phyloP scores from a whole-genome alignment of 345 rosid species.

The Melaleuca alternifolia region DNA sequence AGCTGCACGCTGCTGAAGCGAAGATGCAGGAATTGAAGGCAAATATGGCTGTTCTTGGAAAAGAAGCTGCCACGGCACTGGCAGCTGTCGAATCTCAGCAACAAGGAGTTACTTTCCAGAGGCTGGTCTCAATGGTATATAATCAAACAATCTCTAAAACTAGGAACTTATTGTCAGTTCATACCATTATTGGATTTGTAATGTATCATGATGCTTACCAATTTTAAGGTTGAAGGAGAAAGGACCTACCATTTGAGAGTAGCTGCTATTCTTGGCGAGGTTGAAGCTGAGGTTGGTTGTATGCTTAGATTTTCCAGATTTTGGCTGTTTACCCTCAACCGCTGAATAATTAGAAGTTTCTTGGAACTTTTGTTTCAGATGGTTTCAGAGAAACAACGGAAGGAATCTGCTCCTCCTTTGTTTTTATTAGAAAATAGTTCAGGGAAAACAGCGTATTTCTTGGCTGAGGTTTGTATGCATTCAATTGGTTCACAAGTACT shows the following conservation, averaged over 20 bases:
- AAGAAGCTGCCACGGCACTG: constrained; percentile 95
- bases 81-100: constrained; percentile 97
- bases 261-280: constrained; percentile 84
- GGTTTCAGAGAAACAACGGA: constrained; percentile 89
- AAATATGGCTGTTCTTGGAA: constrained; percentile 93
- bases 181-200: background rate
- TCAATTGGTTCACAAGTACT: background rate
- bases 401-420: constrained; percentile 91
- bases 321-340: background rate
- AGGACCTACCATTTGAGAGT: constrained; percentile 74
- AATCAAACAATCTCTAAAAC: background rate
- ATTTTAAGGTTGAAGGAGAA: constrained; percentile 82
- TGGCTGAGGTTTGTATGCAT: constrained; percentile 71
- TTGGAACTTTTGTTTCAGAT: constrained; percentile 33
- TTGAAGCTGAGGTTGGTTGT: constrained; percentile 94
- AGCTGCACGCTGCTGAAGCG: constrained; percentile 77
- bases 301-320: background rate
- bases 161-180: background rate
- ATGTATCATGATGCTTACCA: background rate
- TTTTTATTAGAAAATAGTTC: constrained; percentile 46
- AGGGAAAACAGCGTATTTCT: constrained; percentile 61
- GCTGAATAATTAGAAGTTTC: background rate
- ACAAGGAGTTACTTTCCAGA: constrained; percentile 80
- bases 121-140: constrained; percentile 82
- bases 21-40: constrained; percentile 78